Conservation (phyloP, 768 basidiomycete genomes). For the Sporobolomyces phaffii region DNA sequence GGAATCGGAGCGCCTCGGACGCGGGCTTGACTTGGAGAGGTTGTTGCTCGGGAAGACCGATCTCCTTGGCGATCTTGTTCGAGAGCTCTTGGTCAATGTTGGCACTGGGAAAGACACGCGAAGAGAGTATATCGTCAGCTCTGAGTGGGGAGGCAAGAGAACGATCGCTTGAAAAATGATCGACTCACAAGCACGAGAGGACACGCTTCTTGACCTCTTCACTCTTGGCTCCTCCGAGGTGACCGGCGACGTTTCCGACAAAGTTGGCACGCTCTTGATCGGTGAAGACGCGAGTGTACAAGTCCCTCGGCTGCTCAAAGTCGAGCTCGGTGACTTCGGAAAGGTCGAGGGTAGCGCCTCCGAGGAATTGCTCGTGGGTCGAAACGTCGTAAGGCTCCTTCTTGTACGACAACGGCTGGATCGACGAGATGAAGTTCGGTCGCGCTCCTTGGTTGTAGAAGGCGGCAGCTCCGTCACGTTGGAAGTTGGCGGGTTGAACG, state of each 20-base stretch:
- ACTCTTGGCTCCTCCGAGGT: conserved; percentile 44
- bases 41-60: conserved; percentile 50
- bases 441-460: conserved; percentile 67
- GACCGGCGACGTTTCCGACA: conserved; percentile 49
- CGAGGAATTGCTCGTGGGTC: conserved; percentile 70
- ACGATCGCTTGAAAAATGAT: too few species aligned
- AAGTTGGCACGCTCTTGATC: conserved; percentile 45
- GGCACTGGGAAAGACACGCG: not conserved
- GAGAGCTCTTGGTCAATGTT: conserved; percentile 66
- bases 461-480: conserved; percentile 63
- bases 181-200: conserved; percentile 54
- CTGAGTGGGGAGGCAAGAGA: not conserved
- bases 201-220: conserved; percentile 45
- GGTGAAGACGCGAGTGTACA: conserved; percentile 49
- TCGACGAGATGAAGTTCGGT: conserved; percentile 79
- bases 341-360: conserved; percentile 53
- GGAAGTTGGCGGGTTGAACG: conserved; percentile 76
- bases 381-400: conserved; percentile 37
- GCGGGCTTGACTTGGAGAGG: conserved; percentile 32
- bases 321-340: conserved; percentile 66
- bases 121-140: not conserved
- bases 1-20: conserved; percentile 23
- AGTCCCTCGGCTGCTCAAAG: conserved; percentile 45
- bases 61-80: conserved; percentile 69
- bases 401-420: conserved; percentile 65